Evolutionary conservation across 139 green algal genomes (phyloP), one percentile per base, ranked within the genome.

Genomic region (Chlorella sorokiniana): DNA sequence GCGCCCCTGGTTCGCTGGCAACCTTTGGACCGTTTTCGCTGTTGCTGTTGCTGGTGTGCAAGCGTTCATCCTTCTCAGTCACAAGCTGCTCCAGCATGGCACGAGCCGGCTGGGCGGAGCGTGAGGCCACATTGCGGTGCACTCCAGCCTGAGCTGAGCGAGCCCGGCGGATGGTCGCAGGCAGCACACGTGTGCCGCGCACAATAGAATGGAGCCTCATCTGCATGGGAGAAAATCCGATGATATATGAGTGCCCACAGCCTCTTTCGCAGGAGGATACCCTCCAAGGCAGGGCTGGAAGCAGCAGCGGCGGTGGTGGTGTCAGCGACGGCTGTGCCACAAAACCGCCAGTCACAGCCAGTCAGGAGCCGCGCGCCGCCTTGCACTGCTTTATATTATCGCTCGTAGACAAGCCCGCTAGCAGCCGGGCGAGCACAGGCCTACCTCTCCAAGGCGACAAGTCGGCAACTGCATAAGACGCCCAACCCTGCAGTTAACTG

Each of bases 61-160:
- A 8, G 7, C 25, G 51, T 38, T 62, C 69, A 27, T 79, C 70
- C 41, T 48, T 27, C 3, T 29, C 20, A 14, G 71, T 76, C 2
- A 85, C 81, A 33, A 76, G 27, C 31, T 85, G 52, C 29, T 85
- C 81, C 22, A 85, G 59, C 10, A 78, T 14, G 41, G 81, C 70
- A 1, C 33, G 44, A 31, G 65, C 64, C 22, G 42, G 76, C 41
- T 16, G 9, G 14, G n/a, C 48, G 11, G 48, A 11, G 16, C 14
- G 14, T 16, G 11, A 25, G 48, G 48, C 48, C 11, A 16, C 48
- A 56, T 56, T 11, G 48, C 48, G n/a, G n/a, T n/a, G n/a, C 16
- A 56, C 48, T 56, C 48, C 14, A 25, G 48, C 16, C 14, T 56
- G 48, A 56, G 48, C 48, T 14, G 16, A 35, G 33, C 18, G 7